phyloP scores from a whole-genome alignment of 2,329 filamentous ascomycete species.

The Aspergillus arachidicola region DNA sequence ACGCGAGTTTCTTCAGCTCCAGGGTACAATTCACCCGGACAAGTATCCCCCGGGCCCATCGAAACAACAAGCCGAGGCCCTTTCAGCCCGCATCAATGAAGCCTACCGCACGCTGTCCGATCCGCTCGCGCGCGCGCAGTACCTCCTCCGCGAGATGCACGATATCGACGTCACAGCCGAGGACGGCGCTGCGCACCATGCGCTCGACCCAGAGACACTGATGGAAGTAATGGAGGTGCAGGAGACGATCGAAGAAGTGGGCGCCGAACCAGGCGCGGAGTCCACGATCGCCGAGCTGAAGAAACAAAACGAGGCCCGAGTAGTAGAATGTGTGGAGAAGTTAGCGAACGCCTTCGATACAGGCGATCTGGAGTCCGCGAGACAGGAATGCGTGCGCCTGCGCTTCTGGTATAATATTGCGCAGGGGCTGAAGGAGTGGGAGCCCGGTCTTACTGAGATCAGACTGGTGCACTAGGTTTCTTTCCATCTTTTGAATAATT shows the following conservation, averaged over 20 bases:
- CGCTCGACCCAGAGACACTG: constrained; percentile 71
- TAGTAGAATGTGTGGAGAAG: constrained; percentile 62
- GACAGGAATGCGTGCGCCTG: constrained; percentile 72
- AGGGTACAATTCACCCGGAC: constrained; percentile 57
- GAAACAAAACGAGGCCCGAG: constrained; percentile 67
- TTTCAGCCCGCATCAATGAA: constrained; percentile 84
- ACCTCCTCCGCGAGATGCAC: constrained; percentile 68
- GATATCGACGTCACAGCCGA: constrained; percentile 73
- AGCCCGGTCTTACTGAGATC: constrained; percentile 67
- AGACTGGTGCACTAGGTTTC: constrained; percentile 54
- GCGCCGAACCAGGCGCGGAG: constrained; percentile 52
- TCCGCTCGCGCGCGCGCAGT: constrained; percentile 83
- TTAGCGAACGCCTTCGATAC: constrained; percentile 67
- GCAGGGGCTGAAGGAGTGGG: constrained; percentile 80
- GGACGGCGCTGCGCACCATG: constrained; percentile 72
- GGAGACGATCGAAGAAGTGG: constrained; percentile 71
- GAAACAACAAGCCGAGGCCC: constrained; percentile 69
- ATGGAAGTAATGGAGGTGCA: constrained; percentile 85
- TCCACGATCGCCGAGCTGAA: constrained; percentile 67
- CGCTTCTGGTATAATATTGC: constrained; percentile 90
- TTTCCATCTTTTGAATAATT: no score
- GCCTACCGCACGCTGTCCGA: constrained; percentile 83
- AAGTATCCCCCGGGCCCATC: constrained; percentile 51
- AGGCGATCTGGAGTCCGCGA: constrained; percentile 69
- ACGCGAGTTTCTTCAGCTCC: constrained; percentile 82